Percentiles rank a stretch among this genome's conserved stretches.
These are phyloP conservation scores for Ampelomyces quisqualis DNA, from an alignment of 2,329 filamentous ascomycete genomes.

Conservation along the genomic window DNA sequence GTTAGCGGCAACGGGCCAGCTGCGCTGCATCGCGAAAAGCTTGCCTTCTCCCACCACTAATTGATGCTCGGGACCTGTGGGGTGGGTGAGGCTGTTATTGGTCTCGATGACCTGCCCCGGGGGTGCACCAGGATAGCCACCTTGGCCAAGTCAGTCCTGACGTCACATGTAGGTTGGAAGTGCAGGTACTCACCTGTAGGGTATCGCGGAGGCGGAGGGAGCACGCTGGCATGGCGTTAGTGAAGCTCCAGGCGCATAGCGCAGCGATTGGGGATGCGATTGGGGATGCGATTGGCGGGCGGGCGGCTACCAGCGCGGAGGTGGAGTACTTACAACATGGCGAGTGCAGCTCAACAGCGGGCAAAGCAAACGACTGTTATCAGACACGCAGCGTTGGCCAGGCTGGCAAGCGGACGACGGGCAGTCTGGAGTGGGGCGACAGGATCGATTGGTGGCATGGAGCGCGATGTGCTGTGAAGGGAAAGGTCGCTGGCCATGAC, in stretches of 20 bases:
- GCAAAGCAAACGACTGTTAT: conserved; percentile 18
- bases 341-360: conserved; percentile 29
- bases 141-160: conserved; percentile 1
- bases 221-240: conserved; percentile 53
- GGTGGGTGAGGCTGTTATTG: conserved; percentile 82
- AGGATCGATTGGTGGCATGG: not conserved
- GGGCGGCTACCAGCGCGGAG: conserved; percentile 13
- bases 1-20: conserved; percentile 14
- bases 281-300: conserved; percentile 29
- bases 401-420: not conserved
- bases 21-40: conserved; percentile 1
- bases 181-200: conserved; percentile 58
- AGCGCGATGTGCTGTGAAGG: conserved; percentile 1
- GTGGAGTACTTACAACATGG: conserved; percentile 41
- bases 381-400: not conserved
- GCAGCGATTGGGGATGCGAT: conserved; percentile 18
- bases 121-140: conserved; percentile 69
- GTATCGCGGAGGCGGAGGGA: conserved; percentile 83
- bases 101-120: conserved; percentile 85
- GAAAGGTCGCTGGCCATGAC: not conserved
- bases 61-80: conserved; percentile 79
- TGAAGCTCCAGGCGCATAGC: conserved; percentile 20
- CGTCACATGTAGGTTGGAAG: not conserved
- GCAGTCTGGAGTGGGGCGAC: conserved; percentile 2
- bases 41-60: conserved; percentile 93